Evolutionary conservation across 768 basidiomycete species (phyloP).

Genomic region (Podaxis mareebaensis): DNA sequence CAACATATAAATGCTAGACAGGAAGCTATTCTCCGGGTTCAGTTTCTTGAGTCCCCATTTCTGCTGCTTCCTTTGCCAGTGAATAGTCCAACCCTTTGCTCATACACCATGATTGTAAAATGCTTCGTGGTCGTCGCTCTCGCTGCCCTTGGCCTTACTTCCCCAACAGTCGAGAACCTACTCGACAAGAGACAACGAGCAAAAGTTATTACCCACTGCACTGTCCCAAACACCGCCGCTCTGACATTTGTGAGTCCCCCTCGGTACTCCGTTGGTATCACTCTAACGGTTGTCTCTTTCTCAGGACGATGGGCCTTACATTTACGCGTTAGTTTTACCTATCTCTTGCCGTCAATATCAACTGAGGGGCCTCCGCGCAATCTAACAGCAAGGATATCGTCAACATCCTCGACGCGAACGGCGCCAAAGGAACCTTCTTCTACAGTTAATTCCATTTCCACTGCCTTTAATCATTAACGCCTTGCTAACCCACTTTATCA

Average conservation of each 20-base stretch:
- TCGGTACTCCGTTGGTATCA: neutral
- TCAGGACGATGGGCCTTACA: constrained; percentile 38
- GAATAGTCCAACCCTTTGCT: neutral
- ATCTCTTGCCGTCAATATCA: neutral
- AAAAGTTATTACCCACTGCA: constrained; percentile 34
- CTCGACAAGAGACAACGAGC: constrained; percentile 13
- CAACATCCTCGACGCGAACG: constrained; percentile 31
- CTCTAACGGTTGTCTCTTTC: neutral
- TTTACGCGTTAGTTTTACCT: constrained; percentile 23
- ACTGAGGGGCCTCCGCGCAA: neutral
- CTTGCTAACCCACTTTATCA: neutral
- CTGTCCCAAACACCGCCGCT: constrained; percentile 32
- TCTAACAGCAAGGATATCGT: constrained; percentile 30
- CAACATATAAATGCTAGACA: neutral
- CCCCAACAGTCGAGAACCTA: constrained; percentile 15
- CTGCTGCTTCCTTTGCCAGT: too few relatives aligned
- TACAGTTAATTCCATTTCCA: constrained; percentile 29
- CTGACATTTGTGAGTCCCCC: constrained; percentile 32
- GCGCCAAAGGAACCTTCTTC: constrained; percentile 45
- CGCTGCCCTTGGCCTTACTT: constrained; percentile 13
- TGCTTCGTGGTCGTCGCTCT: constrained; percentile 16
- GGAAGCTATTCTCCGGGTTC: neutral
- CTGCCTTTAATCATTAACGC: neutral
- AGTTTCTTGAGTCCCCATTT: neutral
- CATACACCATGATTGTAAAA: neutral